A percentile compares a stretch with the other conserved stretches of the same genome.
Evolutionary conservation across 1,284 basidiomycete species (phyloP).

Genomic region (Hypsizygus ulmarius): DNA sequence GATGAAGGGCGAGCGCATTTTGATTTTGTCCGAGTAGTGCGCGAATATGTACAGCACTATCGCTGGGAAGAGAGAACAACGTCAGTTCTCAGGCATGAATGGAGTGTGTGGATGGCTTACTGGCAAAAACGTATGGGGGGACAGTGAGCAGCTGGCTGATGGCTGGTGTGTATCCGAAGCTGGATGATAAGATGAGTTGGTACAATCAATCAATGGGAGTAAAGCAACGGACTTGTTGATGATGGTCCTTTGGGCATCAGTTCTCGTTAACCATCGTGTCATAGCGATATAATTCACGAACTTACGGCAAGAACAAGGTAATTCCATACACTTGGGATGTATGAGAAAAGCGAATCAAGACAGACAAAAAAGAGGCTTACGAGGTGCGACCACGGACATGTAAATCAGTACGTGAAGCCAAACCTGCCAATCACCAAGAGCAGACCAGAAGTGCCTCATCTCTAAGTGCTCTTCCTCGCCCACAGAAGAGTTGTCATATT

Average conservation of each 20-base stretch:
- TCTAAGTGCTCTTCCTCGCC: slow-evolving; percentile 65
- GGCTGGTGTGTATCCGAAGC: slow-evolving; percentile 55
- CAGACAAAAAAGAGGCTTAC: slow-evolving; percentile 38
- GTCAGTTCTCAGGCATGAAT: not conserved
- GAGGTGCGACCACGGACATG: slow-evolving; percentile 55
- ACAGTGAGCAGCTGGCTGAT: slow-evolving; percentile 68
- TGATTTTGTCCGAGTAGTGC: slow-evolving; percentile 55
- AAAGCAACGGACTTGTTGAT: slow-evolving; percentile 45
- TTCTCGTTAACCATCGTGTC: not conserved
- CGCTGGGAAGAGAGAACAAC: slow-evolving; percentile 33
- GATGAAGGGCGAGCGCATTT: slow-evolving; percentile 61
- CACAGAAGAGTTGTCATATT: slow-evolving; percentile 63
- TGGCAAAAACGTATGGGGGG: slow-evolving; percentile 64
- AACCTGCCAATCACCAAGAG: slow-evolving; percentile 66
- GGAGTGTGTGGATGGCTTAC: slow-evolving; percentile 34
- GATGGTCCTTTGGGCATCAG: slow-evolving; percentile 47
- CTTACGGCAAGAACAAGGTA: slow-evolving; percentile 64
- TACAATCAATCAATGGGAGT: not conserved
- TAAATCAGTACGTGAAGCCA: slow-evolving; percentile 51
- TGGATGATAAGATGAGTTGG: slow-evolving; percentile 19
- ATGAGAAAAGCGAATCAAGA: not conserved
- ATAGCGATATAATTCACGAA: slow-evolving; percentile 8
- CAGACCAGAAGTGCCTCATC: slow-evolving; percentile 49
- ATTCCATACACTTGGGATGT: slow-evolving; percentile 48
- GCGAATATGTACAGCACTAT: slow-evolving; percentile 52